Base-by-base conservation (phyloP, 202 grass and related monocot genomes). In the Sporobolus alterniflorus region DNA sequence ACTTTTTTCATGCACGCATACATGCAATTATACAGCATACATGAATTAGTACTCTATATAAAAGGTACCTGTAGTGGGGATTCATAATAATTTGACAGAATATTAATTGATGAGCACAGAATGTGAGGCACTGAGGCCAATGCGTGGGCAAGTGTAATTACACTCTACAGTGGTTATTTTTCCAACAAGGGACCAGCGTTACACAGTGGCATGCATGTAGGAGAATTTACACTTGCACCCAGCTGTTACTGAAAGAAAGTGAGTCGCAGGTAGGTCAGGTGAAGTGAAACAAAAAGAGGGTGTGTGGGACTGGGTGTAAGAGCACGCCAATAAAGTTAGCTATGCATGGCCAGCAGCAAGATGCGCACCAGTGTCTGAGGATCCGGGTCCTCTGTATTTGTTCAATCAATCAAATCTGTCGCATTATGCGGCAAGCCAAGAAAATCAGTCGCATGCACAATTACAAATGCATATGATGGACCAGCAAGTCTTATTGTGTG, bases 301-400 rank as follows among this genome's bases (percentile, higher is more conserved):
- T 22, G 22, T 51, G 69, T 87, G 80, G 91, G 84, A 21, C 61
- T 72, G 73, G 73, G 61, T 74, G 71, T 78, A 77, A 88, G 86
- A 88, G 89, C 94, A 96, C 90, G 93, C 90, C 89, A 77, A 83
- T 87, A 93, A 97, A 97, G 94, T 4, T 36, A 34, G 36, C 64
- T 28, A 74, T 73, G 71, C 82, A 57, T 66, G 5, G 56, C n/a
- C n/a, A 71, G 24, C n/a, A 6, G 9, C 64, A 48, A 43, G 3
- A 29, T 85, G 42, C 49, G 64, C n/a, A n/a, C 62, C 46, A 72
- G 42, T 83, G 88, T 84, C 82, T 82, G 62, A 71, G 77, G n/a
- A n/a, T n/a, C n/a, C n/a, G n/a, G n/a, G n/a, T n/a, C n/a, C n/a
- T n/a, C n/a, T n/a, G n/a, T n/a, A n/a, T n/a, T n/a, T n/a, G n/a